Conservation (phyloP, 176 grass and related monocot species). For the Zizania latifolia region DNA sequence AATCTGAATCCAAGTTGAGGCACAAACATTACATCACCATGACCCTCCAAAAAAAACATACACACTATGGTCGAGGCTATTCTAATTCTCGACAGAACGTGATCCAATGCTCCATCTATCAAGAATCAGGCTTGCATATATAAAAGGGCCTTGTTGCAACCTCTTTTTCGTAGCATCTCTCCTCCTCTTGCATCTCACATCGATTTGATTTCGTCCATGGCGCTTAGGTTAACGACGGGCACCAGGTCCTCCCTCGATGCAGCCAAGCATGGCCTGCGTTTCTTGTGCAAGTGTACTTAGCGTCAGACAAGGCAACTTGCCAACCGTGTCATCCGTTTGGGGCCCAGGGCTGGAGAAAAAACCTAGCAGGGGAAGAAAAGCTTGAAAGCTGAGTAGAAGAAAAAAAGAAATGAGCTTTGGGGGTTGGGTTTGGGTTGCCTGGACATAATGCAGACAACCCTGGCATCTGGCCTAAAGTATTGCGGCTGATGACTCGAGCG, state of each 20-base stretch:
- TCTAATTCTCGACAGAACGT: slow-evolving; percentile 10
- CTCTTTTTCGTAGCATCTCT: no score
- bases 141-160: no score
- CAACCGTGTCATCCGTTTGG: background rate
- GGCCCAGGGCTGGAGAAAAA: background rate
- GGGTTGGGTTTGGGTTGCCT: no score
- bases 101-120: slow-evolving; percentile 27
- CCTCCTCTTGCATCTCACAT: no score
- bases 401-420: no score
- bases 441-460: background rate
- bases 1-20: background rate
- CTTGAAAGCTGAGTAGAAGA: background rate
- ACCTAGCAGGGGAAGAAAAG: background rate
- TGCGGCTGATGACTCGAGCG: background rate
- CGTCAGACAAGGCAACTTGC: background rate
- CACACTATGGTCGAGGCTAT: background rate
- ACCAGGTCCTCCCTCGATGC: no score
- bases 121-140: no score
- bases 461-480: background rate
- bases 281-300: slow-evolving; percentile 4
- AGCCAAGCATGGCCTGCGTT: background rate
- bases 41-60: background rate
- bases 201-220: no score
- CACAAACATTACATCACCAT: background rate
- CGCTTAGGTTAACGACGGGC: no score